Conservation (phyloP, 768 basidiomycete genomes). For the Hebeloma cylindrosporum region DNA sequence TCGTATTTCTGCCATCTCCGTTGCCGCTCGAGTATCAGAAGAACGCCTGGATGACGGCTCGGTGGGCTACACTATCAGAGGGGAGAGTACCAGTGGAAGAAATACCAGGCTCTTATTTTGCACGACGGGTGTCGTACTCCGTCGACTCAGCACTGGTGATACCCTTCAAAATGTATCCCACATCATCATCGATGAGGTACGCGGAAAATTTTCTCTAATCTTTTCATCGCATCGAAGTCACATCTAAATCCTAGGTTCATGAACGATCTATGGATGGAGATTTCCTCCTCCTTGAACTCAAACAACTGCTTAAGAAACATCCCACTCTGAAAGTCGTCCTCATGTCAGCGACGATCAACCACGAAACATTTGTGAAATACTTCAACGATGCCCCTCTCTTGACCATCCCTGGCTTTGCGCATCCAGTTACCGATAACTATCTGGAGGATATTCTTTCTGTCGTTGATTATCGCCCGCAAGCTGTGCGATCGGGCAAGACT, state of each 20-base stretch:
- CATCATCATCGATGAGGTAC: constrained; percentile 87
- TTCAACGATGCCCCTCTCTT: constrained; percentile 80
- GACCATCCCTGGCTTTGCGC: constrained; percentile 78
- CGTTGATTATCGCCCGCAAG: constrained; percentile 54
- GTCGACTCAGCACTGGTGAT: constrained; percentile 76
- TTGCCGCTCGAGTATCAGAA: constrained; percentile 81
- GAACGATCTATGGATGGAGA: constrained; percentile 92
- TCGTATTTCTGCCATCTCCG: constrained; percentile 84
- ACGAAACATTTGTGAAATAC: constrained; percentile 79
- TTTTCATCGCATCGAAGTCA: neutral
- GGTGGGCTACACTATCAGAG: constrained; percentile 88
- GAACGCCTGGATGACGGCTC: constrained; percentile 77
- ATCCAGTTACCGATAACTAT: constrained; percentile 82
- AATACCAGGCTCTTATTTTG: constrained; percentile 84
- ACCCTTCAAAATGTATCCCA: constrained; percentile 72
- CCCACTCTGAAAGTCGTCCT: constrained; percentile 74
- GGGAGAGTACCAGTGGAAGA: constrained; percentile 68
- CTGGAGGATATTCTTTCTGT: constrained; percentile 74
- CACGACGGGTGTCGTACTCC: constrained; percentile 90
- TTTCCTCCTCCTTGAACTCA: constrained; percentile 81
- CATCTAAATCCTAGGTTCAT: constrained; percentile 58
- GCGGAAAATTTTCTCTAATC: constrained; percentile 12
- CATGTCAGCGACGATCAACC: constrained; percentile 97
- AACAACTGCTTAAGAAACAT: constrained; percentile 67
- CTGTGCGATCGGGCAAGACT: constrained; percentile 41